phyloP scores from a whole-genome alignment of 768 basidiomycete species.

The Suillus ampliporus region DNA sequence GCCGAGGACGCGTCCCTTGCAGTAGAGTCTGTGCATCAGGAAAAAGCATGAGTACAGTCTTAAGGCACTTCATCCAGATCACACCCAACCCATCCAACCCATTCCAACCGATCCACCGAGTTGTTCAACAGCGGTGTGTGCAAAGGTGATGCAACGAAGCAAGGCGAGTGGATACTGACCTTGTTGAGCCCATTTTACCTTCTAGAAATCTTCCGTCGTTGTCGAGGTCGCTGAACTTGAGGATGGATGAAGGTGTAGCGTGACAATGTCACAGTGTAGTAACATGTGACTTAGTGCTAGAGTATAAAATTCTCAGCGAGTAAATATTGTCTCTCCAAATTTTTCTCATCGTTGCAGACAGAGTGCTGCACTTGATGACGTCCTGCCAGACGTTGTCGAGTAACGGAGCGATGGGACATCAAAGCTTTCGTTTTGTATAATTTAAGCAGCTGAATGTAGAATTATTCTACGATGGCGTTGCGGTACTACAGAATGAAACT shows the following conservation, averaged over 20 bases:
- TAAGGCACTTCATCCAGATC: background rate
- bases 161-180: constrained; percentile 53
- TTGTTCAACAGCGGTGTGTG: constrained; percentile 1
- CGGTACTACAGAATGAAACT: constrained; percentile 3
- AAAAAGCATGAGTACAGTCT: constrained; percentile 8
- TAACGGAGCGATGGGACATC: constrained; percentile 71
- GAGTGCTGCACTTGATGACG: constrained; percentile 54
- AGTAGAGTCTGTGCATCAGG: constrained; percentile 73
- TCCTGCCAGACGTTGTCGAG: constrained; percentile 46
- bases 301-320: too few species aligned
- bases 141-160: background rate
- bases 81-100: constrained; percentile 19
- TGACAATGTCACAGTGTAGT: constrained; percentile 36
- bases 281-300: too few species aligned
- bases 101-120: constrained; percentile 22
- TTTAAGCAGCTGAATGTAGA: constrained; percentile 9
- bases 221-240: constrained; percentile 33
- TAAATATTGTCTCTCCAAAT: too few species aligned
- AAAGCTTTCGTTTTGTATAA: constrained; percentile 25
- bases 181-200: constrained; percentile 79
- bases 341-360: constrained; percentile 47
- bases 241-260: constrained; percentile 20
- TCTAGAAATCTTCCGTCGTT: constrained; percentile 32
- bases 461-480: background rate
- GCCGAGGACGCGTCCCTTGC: constrained; percentile 95